phyloP scores from a whole-genome alignment of 2,329 filamentous ascomycete genomes.

The Monosporascus ibericus region DNA sequence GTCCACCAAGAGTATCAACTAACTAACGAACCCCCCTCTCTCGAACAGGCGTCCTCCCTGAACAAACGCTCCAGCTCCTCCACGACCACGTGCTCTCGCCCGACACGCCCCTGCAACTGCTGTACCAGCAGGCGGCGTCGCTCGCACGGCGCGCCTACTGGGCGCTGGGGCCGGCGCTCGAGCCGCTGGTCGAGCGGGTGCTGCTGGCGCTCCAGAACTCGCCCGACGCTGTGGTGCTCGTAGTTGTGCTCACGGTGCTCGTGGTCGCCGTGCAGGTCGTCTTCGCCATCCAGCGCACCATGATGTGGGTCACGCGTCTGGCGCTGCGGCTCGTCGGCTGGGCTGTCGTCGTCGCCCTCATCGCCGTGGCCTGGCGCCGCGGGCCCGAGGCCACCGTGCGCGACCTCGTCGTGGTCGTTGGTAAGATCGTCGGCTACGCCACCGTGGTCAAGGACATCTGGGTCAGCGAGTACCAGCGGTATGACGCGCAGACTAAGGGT shows the following conservation, averaged over 20 bases:
- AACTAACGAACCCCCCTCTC: neutral
- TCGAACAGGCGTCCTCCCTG: slow-evolving; percentile 33
- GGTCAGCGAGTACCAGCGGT: slow-evolving; percentile 51
- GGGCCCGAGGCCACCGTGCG: slow-evolving; percentile 58
- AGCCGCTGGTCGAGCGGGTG: slow-evolving; percentile 36
- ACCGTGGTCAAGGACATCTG: slow-evolving; percentile 47
- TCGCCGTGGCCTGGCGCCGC: slow-evolving; percentile 56
- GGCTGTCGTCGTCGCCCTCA: slow-evolving; percentile 48
- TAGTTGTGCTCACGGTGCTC: slow-evolving; percentile 48
- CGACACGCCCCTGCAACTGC: slow-evolving; percentile 36
- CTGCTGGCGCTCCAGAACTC: slow-evolving; percentile 30
- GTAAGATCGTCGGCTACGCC: slow-evolving; percentile 40
- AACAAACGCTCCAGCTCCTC: slow-evolving; percentile 37
- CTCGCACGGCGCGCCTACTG: slow-evolving; percentile 18
- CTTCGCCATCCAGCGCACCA: slow-evolving; percentile 62
- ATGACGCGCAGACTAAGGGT: slow-evolving; percentile 41
- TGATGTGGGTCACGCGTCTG: slow-evolving; percentile 73
- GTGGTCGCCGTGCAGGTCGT: slow-evolving; percentile 60
- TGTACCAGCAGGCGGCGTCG: slow-evolving; percentile 28
- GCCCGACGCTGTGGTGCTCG: slow-evolving; percentile 36
- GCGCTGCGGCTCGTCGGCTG: slow-evolving; percentile 59
- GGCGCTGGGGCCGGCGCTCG: slow-evolving; percentile 34
- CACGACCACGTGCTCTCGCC: slow-evolving; percentile 43
- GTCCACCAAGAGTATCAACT: neutral
- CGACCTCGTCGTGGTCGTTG: slow-evolving; percentile 45